phyloP scores from a whole-genome alignment of 1,139 yeast genomes.

The Candida mesenterica region DNA sequence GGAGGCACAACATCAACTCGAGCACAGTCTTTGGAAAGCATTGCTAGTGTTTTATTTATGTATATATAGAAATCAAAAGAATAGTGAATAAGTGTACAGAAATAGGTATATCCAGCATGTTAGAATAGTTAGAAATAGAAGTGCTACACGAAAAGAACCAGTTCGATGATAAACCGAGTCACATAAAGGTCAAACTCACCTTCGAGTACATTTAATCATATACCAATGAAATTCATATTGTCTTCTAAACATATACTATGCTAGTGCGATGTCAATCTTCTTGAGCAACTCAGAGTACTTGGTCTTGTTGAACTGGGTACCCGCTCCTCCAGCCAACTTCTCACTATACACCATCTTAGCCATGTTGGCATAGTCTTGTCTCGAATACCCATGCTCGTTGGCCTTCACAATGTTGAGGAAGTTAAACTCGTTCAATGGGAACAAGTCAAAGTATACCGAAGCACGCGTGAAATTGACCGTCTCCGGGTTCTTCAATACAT shows the following conservation, averaged over 20 bases:
- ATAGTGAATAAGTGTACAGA: too few species aligned
- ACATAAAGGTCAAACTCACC: too few species aligned
- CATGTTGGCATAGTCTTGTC: conserved; percentile 37
- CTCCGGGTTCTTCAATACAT: conserved; percentile 55
- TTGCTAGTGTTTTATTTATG: conserved; percentile 5
- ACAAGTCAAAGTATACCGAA: conserved; percentile 56
- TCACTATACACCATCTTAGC: conserved; percentile 50
- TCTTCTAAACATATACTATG: too few species aligned
- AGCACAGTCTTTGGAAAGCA: conserved; percentile 11
- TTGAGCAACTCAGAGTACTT: conserved; percentile 39
- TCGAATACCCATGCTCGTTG: conserved; percentile 19
- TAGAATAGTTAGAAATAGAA: too few species aligned
- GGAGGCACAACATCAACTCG: conserved; percentile 29
- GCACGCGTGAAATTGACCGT: conserved; percentile 60
- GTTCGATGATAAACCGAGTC: too few species aligned
- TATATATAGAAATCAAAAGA: too few species aligned
- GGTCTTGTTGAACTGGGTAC: conserved; percentile 38
- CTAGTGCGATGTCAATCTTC: conserved; percentile 18
- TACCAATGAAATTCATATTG: too few species aligned
- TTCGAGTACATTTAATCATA: too few species aligned
- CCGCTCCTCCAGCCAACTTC: conserved; percentile 41
- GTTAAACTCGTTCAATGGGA: conserved; percentile 42
- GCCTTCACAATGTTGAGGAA: conserved; percentile 25
- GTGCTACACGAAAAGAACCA: too few species aligned
- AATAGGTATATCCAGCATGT: too few species aligned